These are phyloP conservation scores for Trichoderma sp. DNA, from an alignment of 2,329 filamentous ascomycete genomes.

Conservation along the genomic window DNA sequence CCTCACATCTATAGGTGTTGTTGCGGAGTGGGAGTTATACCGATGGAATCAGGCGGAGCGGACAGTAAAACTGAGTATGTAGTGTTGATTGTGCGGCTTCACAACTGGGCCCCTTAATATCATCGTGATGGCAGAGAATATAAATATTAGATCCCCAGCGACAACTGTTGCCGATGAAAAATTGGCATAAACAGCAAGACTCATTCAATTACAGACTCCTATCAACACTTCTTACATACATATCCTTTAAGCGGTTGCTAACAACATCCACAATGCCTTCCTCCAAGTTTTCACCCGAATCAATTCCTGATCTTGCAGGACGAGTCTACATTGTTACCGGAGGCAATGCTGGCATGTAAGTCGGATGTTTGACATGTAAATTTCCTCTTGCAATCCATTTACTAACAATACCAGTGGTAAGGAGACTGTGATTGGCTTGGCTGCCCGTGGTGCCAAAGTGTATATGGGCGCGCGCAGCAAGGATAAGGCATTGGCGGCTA, in stretches of 20 bases:
- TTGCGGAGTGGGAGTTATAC: background rate
- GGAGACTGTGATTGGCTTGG: constrained; percentile 39
- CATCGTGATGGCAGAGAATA: background rate
- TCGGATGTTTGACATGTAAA: constrained; percentile 1
- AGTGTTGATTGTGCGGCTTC: background rate
- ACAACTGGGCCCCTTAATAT: background rate
- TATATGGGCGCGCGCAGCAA: constrained; percentile 43
- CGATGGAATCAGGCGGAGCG: background rate
- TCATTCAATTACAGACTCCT: background rate
- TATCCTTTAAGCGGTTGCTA: background rate
- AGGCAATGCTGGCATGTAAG: constrained; percentile 48
- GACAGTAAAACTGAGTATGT: background rate
- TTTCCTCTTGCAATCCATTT: background rate
- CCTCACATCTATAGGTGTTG: background rate
- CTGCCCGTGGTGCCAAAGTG: constrained; percentile 41
- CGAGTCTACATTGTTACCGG: constrained; percentile 49
- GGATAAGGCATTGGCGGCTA: constrained; percentile 36
- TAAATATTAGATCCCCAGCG: background rate
- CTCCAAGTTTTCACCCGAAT: constrained; percentile 39
- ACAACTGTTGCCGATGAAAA: background rate
- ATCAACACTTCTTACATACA: background rate
- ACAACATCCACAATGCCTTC: constrained; percentile 19
- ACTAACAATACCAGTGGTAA: constrained; percentile 31
- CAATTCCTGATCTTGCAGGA: constrained; percentile 44
- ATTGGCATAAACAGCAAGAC: background rate